These are phyloP conservation scores for Yarrowia osloensis DNA, from an alignment of 805 yeast species.

Conservation along the genomic window DNA sequence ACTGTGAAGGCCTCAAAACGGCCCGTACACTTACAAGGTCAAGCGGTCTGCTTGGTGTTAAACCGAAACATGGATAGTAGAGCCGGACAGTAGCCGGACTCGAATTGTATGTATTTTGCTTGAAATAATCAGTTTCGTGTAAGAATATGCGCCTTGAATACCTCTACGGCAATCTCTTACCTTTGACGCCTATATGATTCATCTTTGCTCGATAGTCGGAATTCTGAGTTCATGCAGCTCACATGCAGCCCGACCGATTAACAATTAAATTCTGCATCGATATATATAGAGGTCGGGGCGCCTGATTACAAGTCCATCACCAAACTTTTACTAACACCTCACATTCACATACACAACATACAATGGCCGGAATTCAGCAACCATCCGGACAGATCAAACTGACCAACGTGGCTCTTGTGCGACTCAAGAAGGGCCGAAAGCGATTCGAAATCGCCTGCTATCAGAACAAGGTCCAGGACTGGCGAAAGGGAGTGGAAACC, in stretches of 20 bases:
- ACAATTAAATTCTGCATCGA: slow-evolving; percentile 16
- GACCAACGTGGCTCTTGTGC: slow-evolving; percentile 91
- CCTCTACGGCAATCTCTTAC: too few relatives aligned
- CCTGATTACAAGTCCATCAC: background rate
- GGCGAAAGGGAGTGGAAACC: slow-evolving; percentile 83
- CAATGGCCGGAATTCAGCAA: slow-evolving; percentile 66
- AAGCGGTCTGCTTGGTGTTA: too few relatives aligned
- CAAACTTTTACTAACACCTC: slow-evolving; percentile 7
- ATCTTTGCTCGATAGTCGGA: slow-evolving; percentile 16
- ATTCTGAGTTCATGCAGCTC: background rate
- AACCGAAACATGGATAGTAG: too few relatives aligned
- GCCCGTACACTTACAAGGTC: too few relatives aligned
- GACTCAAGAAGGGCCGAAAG: slow-evolving; percentile 84
- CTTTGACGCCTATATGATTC: slow-evolving; percentile 3
- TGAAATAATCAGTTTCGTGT: too few relatives aligned
- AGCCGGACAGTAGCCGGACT: too few relatives aligned
- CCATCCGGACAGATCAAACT: slow-evolving; percentile 86
- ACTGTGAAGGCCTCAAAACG: background rate
- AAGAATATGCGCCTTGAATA: too few relatives aligned
- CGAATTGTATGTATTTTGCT: too few relatives aligned
- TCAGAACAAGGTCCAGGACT: slow-evolving; percentile 95
- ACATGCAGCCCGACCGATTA: background rate
- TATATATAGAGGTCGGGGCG: background rate
- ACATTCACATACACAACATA: background rate
- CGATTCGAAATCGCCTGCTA: slow-evolving; percentile 95